These are phyloP conservation scores for Citrus unshiu DNA, from an alignment of 345 rosid genomes.

Conservation along the genomic window DNA sequence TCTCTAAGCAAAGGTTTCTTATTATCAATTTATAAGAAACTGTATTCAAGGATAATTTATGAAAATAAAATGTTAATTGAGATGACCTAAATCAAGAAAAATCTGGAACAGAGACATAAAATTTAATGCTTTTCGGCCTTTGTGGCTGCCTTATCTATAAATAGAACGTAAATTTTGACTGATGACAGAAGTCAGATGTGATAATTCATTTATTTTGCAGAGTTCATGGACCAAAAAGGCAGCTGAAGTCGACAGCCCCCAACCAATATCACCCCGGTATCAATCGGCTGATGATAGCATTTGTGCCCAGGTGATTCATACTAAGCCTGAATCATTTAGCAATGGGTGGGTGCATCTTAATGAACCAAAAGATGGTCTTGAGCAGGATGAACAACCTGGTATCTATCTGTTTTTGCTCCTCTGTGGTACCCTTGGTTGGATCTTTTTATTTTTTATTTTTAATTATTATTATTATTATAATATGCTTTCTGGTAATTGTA, in stretches of 20 bases:
- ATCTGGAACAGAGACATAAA: background rate
- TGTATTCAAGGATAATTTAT: background rate
- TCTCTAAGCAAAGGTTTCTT: background rate
- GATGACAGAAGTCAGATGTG: background rate
- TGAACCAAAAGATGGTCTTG: conserved; percentile 28
- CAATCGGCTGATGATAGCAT: conserved; percentile 56
- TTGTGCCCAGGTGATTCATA: conserved; percentile 59
- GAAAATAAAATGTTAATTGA: background rate
- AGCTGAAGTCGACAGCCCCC: conserved; percentile 47
- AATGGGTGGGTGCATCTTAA: conserved; percentile 25
- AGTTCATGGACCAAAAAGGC: conserved; percentile 68
- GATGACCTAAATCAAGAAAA: background rate
- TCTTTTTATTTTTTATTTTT: background rate
- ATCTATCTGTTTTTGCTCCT: conserved; percentile 8
- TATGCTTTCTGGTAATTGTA: background rate
- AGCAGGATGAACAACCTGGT: conserved; percentile 35
- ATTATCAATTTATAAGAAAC: background rate
- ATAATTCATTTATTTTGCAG: conserved; percentile 28
- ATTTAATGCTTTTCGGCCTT: background rate
- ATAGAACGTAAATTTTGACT: background rate
- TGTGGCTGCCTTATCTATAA: background rate
- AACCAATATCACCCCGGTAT: conserved; percentile 36
- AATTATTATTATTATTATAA: background rate
- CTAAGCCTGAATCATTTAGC: conserved; percentile 41
- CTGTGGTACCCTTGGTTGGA: background rate